Evolutionary conservation across 257 asterid genomes (phyloP), one percentile per base, ranked within the genome.

Genomic region (Petunia axillaris): DNA sequence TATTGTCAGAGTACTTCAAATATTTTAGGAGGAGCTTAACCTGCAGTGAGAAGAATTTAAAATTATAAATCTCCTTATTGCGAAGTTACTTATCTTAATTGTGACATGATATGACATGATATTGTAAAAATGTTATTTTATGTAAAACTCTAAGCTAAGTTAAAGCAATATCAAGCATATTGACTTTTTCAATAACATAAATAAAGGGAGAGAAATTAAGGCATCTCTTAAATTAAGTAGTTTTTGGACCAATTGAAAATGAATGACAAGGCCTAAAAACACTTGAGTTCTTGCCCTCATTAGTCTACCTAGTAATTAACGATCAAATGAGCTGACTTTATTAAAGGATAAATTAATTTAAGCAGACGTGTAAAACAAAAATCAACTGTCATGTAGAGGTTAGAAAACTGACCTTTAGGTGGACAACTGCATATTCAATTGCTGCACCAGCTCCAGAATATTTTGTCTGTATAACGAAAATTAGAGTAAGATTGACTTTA

Each of bases 361-460:
- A 40, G 77, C 43, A 78, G 70, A 64, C 73, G 70, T 35, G 81
- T 8, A 68, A 78, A 71, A 81, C 1, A 8, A 57, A 87, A n/a
- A 14, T 70, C 38, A 75, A 48, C 16, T 54, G 44, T n/a, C 44
- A 65, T 62, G 55, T 70, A 13, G 50, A 41, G 39, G 64, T 80
- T 38, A 48, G 48, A 64, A 64, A 15, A 68, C 25, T 75, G 71
- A 92, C 98, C 98, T 94, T 91, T 6, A 92, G 85, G 87, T 92
- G 91, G 75, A 86, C 16, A 5, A 94, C 93, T 48, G 98, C 98
- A 87, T 94, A 94, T 88, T 94, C 98, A 79, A 94, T 91, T 59
- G 97, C 95, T 63, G 98, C 98, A 78, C 98, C 98, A 53, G 83
- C 83, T 80, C 98, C 97, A 7, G 94, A 88, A 84, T 88, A 88